Evolutionary conservation across 176 grass and related monocot species (phyloP).

Genomic region (Rhipidocladum racemiflorum): DNA sequence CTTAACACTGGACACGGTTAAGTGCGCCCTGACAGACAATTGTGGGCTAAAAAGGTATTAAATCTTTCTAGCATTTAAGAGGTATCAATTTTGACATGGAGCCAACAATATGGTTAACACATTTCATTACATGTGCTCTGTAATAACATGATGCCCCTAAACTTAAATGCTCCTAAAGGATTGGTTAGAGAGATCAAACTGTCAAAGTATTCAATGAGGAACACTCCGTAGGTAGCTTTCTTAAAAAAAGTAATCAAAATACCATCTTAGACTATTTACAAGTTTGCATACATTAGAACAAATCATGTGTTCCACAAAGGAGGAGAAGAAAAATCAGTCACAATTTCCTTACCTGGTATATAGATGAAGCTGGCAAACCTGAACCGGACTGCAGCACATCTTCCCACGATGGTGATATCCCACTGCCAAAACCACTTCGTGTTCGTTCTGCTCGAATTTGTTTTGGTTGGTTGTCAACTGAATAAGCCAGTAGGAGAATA

Average conservation of each 20-base stretch:
- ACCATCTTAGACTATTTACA: background rate
- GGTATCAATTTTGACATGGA: background rate
- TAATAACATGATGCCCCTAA: background rate
- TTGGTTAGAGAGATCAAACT: background rate
- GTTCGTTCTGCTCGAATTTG: constrained; percentile 47
- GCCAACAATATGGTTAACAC: constrained; percentile 5
- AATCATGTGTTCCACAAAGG: background rate
- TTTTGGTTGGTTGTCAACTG: constrained; percentile 46
- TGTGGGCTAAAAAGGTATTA: background rate
- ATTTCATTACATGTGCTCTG: background rate
- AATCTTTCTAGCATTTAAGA: background rate
- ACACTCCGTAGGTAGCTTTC: background rate
- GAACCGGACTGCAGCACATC: constrained; percentile 69
- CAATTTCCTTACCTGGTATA: constrained; percentile 48
- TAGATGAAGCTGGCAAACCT: constrained; percentile 39
- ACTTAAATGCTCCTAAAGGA: constrained; percentile 7
- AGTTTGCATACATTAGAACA: background rate
- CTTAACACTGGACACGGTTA: background rate
- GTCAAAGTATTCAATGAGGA: constrained; percentile 18
- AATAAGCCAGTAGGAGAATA: constrained; percentile 19
- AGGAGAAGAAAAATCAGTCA: background rate
- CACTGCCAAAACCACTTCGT: constrained; percentile 42
- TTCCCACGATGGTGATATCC: constrained; percentile 71
- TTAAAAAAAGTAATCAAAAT: background rate
- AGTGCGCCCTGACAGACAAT: background rate